Conservation (phyloP, 2,329 filamentous ascomycete species). For the Rhexocercosporidium sp. region DNA sequence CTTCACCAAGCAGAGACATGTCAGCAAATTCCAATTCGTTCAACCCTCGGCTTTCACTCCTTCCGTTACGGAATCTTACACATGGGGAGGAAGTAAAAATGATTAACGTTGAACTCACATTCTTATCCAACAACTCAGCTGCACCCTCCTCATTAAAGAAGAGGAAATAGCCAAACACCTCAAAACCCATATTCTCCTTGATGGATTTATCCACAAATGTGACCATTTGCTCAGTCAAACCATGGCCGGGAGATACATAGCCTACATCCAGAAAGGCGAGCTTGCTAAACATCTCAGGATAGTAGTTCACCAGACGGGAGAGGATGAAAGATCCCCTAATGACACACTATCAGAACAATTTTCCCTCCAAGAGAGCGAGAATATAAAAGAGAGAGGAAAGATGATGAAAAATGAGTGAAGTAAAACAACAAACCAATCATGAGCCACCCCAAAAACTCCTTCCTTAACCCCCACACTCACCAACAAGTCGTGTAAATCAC, state of each 20-base stretch:
- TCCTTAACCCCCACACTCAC: slow-evolving; percentile 28
- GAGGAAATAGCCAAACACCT: slow-evolving; percentile 32
- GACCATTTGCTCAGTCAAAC: slow-evolving; percentile 21
- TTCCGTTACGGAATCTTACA: background rate
- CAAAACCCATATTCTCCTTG: slow-evolving; percentile 24
- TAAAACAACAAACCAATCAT: slow-evolving; percentile 24
- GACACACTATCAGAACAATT: background rate
- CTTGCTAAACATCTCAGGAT: slow-evolving; percentile 24
- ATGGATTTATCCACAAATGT: slow-evolving; percentile 23
- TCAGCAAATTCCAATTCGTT: background rate
- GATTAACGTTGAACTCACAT: no score
- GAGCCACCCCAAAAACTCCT: slow-evolving; percentile 17
- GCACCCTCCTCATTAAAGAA: slow-evolving; percentile 34
- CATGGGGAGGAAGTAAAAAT: no score
- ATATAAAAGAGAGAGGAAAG: background rate
- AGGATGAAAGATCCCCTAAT: slow-evolving; percentile 30
- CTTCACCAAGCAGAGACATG: background rate
- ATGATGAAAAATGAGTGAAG: background rate
- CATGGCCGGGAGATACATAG: slow-evolving; percentile 22
- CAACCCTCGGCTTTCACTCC: background rate
- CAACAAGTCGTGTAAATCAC: slow-evolving; percentile 43
- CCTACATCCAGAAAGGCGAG: slow-evolving; percentile 30
- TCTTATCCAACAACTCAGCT: slow-evolving; percentile 24
- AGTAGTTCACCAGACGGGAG: slow-evolving; percentile 28
- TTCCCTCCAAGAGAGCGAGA: no score